Evolutionary conservation across 257 asterid species (phyloP).

Genomic region (Solanum chmielewskii): DNA sequence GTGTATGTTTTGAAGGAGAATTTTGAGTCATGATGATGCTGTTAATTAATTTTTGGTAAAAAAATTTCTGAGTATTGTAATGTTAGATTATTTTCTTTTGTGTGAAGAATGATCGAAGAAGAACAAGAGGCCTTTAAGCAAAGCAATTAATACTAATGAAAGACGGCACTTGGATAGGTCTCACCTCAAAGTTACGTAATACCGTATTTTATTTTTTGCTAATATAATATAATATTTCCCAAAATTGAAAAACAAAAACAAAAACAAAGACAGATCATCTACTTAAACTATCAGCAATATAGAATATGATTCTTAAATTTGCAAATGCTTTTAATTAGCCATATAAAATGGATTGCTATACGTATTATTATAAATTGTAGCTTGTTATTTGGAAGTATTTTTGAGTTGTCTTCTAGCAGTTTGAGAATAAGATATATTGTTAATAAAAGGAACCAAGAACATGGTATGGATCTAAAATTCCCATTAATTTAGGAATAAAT

Average conservation of each 20-base stretch:
- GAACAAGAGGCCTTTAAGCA: constrained; percentile 10
- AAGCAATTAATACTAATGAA: constrained; percentile 3
- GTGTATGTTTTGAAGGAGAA: not conserved
- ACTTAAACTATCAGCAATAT: not conserved
- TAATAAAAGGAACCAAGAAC: not conserved
- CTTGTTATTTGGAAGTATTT: not conserved
- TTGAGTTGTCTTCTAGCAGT: not conserved
- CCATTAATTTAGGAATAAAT: not conserved
- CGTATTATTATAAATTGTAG: not conserved
- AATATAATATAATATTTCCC: not conserved
- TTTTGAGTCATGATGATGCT: not conserved
- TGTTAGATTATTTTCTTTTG: not conserved
- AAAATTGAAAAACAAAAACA: not conserved
- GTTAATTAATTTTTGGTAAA: not conserved
- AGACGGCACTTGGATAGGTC: constrained; percentile 6
- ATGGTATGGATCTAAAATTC: not conserved
- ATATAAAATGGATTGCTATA: not conserved
- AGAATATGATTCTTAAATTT: too few relatives aligned
- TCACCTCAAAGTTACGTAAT: constrained; percentile 39
- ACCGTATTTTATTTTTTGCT: not conserved
- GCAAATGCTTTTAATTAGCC: not conserved
- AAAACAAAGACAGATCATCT: not conserved
- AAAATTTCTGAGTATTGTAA: not conserved
- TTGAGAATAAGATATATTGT: not conserved
- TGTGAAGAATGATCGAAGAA: constrained; percentile 30